Conservation (phyloP, 1,284 basidiomycete species). For the Exobasidium cylindrosporum region DNA sequence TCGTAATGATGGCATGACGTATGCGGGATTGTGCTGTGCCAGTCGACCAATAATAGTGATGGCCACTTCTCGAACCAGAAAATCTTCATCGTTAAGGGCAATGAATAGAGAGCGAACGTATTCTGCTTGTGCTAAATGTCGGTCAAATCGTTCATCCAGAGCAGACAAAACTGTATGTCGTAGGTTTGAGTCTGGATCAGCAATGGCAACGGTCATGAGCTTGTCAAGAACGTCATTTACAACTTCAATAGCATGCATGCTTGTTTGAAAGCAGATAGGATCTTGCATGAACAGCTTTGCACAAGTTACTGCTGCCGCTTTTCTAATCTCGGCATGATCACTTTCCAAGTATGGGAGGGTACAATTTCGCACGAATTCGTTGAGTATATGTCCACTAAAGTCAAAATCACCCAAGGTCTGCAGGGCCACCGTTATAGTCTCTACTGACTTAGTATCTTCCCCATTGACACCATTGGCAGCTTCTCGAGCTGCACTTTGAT, state of each 20-base stretch:
- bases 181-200: slow-evolving; percentile 67
- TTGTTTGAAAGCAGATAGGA: slow-evolving; percentile 93
- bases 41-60: slow-evolving; percentile 89
- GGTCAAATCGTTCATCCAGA: slow-evolving; percentile 91
- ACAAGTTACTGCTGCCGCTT: slow-evolving; percentile 87
- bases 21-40: slow-evolving; percentile 93
- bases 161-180: slow-evolving; percentile 68
- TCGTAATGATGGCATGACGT: slow-evolving; percentile 95
- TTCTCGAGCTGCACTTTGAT: slow-evolving; percentile 23
- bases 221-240: slow-evolving; percentile 98
- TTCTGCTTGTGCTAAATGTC: slow-evolving; percentile 97
- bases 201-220: slow-evolving; percentile 90
- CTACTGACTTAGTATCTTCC: slow-evolving; percentile 45
- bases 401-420: slow-evolving; percentile 88
- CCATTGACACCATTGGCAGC: slow-evolving; percentile 58
- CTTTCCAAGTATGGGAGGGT: slow-evolving; percentile 93
- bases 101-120: slow-evolving; percentile 96
- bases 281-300: slow-evolving; percentile 85
- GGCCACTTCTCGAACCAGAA: slow-evolving; percentile 86
- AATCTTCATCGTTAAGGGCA: slow-evolving; percentile 94
- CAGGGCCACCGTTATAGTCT: slow-evolving; percentile 79
- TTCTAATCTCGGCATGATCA: slow-evolving; percentile 81
- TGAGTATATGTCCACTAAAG: slow-evolving; percentile 80
- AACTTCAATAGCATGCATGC: slow-evolving; percentile 93
- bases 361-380: slow-evolving; percentile 90